Base-by-base conservation (phyloP, 805 yeast genomes). In the Kuraishia capsulata region DNA sequence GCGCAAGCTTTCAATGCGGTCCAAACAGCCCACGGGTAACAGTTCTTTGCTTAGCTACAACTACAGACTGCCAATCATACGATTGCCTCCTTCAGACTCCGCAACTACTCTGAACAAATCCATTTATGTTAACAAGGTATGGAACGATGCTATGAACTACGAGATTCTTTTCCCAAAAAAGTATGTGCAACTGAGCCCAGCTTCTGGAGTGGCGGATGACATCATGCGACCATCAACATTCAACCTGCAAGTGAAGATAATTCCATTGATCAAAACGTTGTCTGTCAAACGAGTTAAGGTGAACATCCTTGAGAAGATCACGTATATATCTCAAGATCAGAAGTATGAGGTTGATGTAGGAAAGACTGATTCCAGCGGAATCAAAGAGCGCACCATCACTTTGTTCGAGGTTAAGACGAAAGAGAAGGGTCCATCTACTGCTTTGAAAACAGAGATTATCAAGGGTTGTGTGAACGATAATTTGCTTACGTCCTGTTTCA, bases 131-230 rank as follows among this genome's bases (percentile, higher is more conserved):
- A 81, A 80, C 52, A 67, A 84, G 44, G 68, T 77, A 1, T 84
- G 92, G 92, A 76, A 77, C 47, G 79, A 81, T 39, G 56, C 86
- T 0, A 57, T 84, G 28, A 76, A 77, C 40, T 84, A 84, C 56
- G 81, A 81, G 45, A 69, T 84, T 13, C 72, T 87, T 0, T 69
- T 84, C 42, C 88, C 89, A 0, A 69, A 69, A 41, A 84, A 83
- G 49, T 83, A 68, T 53, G 74, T 82, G 9, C 66, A 83, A 2
- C 57, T 83, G 35, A 82, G 83, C 3, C 67, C 77, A 10, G 76
- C 71, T 36, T 62, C 60, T 61, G 50, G 49, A 3, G 29, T 42
- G 6, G 43, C 40, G 37, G 60, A 53, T 29, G 39, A 41, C 10
- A 50, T 46, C 26, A 35, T 56, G 44, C 45, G 46, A 17, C 39